Conservation (phyloP, 2,329 filamentous ascomycete genomes). For the Hypomyces rosellus region DNA sequence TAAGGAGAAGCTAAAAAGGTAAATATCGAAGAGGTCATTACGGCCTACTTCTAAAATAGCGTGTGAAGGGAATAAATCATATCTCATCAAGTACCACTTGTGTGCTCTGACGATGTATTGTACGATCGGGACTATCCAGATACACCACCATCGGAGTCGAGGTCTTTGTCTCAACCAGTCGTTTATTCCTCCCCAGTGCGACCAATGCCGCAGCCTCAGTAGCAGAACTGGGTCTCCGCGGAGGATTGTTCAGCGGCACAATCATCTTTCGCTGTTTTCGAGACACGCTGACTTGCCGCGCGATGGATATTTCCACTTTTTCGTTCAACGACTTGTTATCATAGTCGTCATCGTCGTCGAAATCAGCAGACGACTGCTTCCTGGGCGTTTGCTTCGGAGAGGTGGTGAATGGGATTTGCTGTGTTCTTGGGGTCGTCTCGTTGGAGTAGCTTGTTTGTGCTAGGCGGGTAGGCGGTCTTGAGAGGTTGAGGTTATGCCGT, state of each 20-base stretch:
- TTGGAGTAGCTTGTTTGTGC: no score
- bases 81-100: conserved; percentile 44
- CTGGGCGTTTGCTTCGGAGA: neutral
- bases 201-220: conserved; percentile 5
- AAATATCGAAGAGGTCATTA: neutral
- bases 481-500: neutral
- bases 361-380: neutral
- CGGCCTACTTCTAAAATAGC: no score
- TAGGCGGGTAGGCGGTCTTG: neutral
- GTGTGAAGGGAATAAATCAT: neutral
- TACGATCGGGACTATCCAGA: conserved; percentile 27
- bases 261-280: conserved; percentile 55
- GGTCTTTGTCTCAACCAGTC: conserved; percentile 30
- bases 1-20: neutral
- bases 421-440: neutral
- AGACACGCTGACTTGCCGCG: conserved; percentile 61
- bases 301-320: conserved; percentile 61
- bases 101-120: conserved; percentile 45
- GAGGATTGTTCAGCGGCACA: conserved; percentile 41
- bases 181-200: neutral
- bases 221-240: conserved; percentile 5
- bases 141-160: conserved; percentile 42
- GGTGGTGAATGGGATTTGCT: neutral
- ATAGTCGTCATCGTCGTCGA: conserved; percentile 10
- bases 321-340: conserved; percentile 31